Evolutionary conservation across 2,329 filamentous ascomycete genomes (phyloP).

Genomic region (Claviceps sp.): DNA sequence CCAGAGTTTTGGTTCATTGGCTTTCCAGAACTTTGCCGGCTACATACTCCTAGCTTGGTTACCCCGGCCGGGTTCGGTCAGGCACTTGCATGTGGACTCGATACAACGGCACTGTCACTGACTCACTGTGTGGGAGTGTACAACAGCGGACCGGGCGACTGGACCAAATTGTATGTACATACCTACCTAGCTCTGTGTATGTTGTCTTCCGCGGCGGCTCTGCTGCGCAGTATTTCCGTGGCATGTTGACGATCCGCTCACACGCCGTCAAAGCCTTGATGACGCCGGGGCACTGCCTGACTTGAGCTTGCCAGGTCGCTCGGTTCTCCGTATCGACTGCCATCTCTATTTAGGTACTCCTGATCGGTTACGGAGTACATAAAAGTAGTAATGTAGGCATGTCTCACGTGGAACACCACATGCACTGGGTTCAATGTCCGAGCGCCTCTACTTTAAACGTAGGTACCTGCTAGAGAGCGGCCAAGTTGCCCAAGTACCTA

Average conservation of each 20-base stretch:
- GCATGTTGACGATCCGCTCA: background rate
- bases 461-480: background rate
- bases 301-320: background rate
- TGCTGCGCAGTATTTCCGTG: background rate
- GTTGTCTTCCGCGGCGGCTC: background rate
- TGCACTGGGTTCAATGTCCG: background rate
- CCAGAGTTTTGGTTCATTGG: background rate
- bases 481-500: background rate
- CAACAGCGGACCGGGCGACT: background rate
- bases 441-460: background rate
- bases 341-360: background rate
- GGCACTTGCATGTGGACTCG: background rate
- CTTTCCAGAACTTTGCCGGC: background rate
- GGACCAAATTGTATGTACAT: background rate
- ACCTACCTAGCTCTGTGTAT: background rate
- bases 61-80: background rate
- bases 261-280: background rate
- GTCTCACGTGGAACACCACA: background rate
- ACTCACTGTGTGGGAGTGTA: background rate
- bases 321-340: background rate
- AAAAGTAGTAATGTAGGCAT: background rate
- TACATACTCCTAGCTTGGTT: background rate
- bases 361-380: too few species aligned
- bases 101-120: background rate
- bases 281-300: background rate